Evolutionary conservation across 805 yeast species (phyloP).

Genomic region (Starmerella stigmatis): DNA sequence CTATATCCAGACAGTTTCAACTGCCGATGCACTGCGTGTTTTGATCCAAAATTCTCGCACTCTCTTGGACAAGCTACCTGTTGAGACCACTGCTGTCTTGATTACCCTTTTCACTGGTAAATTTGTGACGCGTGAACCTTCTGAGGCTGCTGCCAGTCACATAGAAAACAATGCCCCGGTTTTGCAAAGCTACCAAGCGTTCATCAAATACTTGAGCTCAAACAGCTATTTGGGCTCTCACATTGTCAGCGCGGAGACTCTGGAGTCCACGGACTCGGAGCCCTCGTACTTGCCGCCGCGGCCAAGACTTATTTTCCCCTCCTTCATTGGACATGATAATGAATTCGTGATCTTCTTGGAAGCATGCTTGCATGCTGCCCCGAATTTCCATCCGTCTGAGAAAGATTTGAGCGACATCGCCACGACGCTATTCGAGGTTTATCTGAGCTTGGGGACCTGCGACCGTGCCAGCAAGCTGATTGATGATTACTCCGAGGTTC

Average conservation of each 20-base stretch:
- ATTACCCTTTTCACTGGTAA: constrained; percentile 85
- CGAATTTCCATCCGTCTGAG: constrained; percentile 56
- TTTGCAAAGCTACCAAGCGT: constrained; percentile 47
- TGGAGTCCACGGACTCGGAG: constrained; percentile 15
- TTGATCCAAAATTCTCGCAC: constrained; percentile 55
- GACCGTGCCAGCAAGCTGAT: constrained; percentile 51
- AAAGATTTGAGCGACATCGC: constrained; percentile 64
- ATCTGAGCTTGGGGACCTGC: constrained; percentile 46
- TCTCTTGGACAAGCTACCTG: constrained; percentile 58
- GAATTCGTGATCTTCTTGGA: constrained; percentile 88
- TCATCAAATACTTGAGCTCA: constrained; percentile 42
- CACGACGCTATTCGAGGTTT: constrained; percentile 73
- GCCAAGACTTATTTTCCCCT: constrained; percentile 75
- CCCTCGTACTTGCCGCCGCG: constrained; percentile 74
- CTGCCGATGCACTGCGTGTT: constrained; percentile 67
- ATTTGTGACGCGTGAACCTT: constrained; percentile 39
- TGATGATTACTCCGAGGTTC: constrained; percentile 37
- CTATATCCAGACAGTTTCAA: constrained; percentile 56
- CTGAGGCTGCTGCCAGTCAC: not conserved
- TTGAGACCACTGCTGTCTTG: constrained; percentile 69
- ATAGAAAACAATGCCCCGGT: constrained; percentile 22
- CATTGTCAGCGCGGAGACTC: constrained; percentile 21
- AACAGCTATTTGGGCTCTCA: constrained; percentile 18
- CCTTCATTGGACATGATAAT: constrained; percentile 74
- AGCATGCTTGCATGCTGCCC: constrained; percentile 75